Evolutionary conservation across 306 rosid genomes (phyloP).

Genomic region (Prunus mume): DNA sequence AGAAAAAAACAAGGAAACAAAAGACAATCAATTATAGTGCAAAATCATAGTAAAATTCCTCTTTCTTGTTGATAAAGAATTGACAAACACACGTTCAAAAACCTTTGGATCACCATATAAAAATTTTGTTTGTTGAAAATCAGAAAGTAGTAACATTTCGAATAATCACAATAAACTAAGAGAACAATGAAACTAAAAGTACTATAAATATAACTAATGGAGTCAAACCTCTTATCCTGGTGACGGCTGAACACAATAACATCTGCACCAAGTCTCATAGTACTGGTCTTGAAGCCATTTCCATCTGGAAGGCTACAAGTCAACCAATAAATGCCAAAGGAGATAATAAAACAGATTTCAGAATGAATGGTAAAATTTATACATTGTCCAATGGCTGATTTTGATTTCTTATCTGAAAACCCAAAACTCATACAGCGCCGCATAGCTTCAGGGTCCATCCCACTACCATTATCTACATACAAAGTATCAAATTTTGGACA

Average conservation of each 20-base stretch:
- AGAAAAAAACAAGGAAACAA: no score
- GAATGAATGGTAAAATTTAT: conserved; percentile 38
- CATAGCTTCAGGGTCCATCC: conserved; percentile 87
- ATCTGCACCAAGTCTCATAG: conserved; percentile 97
- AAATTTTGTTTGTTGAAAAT: no score
- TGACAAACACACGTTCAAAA: no score
- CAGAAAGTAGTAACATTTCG: neutral
- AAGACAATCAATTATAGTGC: no score
- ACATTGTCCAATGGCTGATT: conserved; percentile 82
- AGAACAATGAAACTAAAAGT: neutral
- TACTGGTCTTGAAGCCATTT: conserved; percentile 98
- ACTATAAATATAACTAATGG: neutral
- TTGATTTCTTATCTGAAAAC: conserved; percentile 75
- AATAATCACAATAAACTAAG: neutral
- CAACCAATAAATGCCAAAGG: conserved; percentile 30
- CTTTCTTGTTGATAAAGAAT: no score
- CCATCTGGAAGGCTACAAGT: conserved; percentile 73
- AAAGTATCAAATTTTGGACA: conserved; percentile 22
- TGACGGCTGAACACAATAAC: conserved; percentile 79
- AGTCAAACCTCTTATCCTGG: conserved; percentile 52
- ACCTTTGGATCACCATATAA: no score
- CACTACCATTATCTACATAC: conserved; percentile 79
- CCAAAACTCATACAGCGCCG: conserved; percentile 95
- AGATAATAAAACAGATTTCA: conserved; percentile 13
- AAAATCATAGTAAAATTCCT: no score